These are phyloP conservation scores for Rhododendron griersonianum DNA, from an alignment of 148 eudicot species.

Conservation along the genomic window DNA sequence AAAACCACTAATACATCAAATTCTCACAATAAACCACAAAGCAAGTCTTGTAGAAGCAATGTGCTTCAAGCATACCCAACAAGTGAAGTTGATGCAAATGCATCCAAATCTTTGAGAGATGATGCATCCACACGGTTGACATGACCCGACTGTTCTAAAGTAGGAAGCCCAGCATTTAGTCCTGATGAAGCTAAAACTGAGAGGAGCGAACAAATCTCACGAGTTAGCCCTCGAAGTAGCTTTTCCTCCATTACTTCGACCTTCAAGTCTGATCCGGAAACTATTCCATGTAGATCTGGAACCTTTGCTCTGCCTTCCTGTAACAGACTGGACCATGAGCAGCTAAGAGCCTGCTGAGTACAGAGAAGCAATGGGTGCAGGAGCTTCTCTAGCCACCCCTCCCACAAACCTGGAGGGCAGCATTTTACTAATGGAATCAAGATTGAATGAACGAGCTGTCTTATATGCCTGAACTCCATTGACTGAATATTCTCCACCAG, in stretches of 20 bases:
- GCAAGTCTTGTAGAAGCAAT: conserved; percentile 1
- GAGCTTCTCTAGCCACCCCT: conserved; percentile 71
- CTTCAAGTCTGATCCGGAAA: conserved; percentile 68
- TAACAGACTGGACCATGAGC: conserved; percentile 85
- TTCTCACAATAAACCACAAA: neutral
- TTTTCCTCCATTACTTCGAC: conserved; percentile 99
- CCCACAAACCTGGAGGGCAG: conserved; percentile 78
- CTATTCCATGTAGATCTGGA: conserved; percentile 72
- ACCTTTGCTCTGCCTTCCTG: conserved; percentile 83
- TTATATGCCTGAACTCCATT: conserved; percentile 92
- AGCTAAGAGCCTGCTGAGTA: conserved; percentile 60
- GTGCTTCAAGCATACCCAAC: conserved; percentile 59
- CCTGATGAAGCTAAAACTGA: conserved; percentile 66
- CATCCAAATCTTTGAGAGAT: conserved; percentile 57
- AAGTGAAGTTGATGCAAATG: conserved; percentile 59
- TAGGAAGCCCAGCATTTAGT: conserved; percentile 69
- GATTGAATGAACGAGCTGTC: conserved; percentile 78
- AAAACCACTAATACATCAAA: neutral
- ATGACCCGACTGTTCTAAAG: conserved; percentile 74
- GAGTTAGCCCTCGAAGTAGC: conserved; percentile 86
- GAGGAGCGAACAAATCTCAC: conserved; percentile 78
- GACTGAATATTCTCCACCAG: conserved; percentile 78
- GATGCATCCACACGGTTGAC: conserved; percentile 55
- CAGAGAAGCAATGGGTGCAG: conserved; percentile 68
- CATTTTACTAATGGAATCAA: conserved; percentile 65